Conservation (phyloP, 108 stramenopile genomes). For the Seminavis robusta region DNA sequence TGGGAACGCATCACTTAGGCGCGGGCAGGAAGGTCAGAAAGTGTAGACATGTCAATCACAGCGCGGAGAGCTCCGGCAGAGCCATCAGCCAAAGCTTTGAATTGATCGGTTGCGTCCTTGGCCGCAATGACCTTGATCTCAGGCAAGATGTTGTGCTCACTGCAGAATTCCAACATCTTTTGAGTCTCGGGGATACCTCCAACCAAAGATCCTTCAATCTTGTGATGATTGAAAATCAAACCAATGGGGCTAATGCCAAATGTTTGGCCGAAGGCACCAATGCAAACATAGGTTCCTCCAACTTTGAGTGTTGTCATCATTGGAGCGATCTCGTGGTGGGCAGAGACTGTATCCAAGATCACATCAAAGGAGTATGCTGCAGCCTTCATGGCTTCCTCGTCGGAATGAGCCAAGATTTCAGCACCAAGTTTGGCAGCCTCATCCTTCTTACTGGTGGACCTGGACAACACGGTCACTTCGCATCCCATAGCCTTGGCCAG, state of each 20-base stretch:
- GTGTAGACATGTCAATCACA: constrained; percentile 15
- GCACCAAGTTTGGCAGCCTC: constrained; percentile 37
- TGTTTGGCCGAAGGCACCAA: constrained; percentile 23
- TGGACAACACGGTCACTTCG: constrained; percentile 37
- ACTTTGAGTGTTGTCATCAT: constrained; percentile 28
- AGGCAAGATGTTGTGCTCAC: constrained; percentile 31
- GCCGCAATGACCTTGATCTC: constrained; percentile 37
- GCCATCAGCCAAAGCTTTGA: constrained; percentile 7
- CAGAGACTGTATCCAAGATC: constrained; percentile 45
- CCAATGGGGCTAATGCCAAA: constrained; percentile 16
- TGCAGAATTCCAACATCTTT: constrained; percentile 60
- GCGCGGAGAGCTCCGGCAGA: constrained; percentile 4
- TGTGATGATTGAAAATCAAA: constrained; percentile 10
- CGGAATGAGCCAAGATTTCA: constrained; percentile 18
- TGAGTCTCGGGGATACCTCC: constrained; percentile 56
- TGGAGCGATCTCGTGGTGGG: constrained; percentile 21
- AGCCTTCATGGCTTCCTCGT: constrained; percentile 29
- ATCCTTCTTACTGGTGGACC: constrained; percentile 40
- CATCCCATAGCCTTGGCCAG: constrained; percentile 44
- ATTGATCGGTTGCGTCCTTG: constrained; percentile 12
- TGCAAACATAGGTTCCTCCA: constrained; percentile 28
- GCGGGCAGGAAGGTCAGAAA: too few species aligned
- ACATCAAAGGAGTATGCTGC: constrained; percentile 36
- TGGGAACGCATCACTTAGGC: too few species aligned
- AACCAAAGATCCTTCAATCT: constrained; percentile 33